Evolutionary conservation across 148 eudicot genomes (phyloP), one percentile per base, ranked within the genome.

Genomic region (Chenopodium berlandieri): DNA sequence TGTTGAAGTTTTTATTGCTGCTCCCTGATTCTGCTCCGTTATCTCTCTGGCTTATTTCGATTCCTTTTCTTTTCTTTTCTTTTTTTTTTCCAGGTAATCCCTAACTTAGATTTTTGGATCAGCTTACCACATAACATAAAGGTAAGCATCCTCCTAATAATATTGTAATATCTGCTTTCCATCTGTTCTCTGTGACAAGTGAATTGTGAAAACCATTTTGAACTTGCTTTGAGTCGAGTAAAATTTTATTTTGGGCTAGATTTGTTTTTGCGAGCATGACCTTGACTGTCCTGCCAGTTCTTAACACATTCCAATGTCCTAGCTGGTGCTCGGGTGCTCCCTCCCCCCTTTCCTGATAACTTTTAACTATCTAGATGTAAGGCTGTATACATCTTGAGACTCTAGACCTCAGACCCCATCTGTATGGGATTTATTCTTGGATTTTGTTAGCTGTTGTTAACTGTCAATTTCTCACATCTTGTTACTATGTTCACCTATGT

Each of bases 61-160:
- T 63, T 16, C 27, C 48, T 80, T 56, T 54, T 58, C 25, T 30
- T 56, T 34, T 34, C 0, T 3, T 34, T 34, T 34, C 1, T 3
- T 34, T 34, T 34, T 73, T 81, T 31, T 31, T 31, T 80, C 32
- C 88, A 95, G 98, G 90, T 85, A 17, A 85, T 94, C 85, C 98
- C 98, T 4, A 92, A 92, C 90, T 85, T 94, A 87, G 94, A 94
- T 78, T 87, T 94, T 62, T 96, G 98, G 99, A 92, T 89, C 80
- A 89, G 92, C 89, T 73, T 93, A 83, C 97, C 97, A 48, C 91
- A 91, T 83, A 90, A 84, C 85, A 78, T 87, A 58, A 97, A 89
- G 99, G 99, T 95, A 89, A 40, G 84, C 50, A 80, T 52, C n/a
- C 11, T 83, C 68, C 30, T 54, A 30, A 0, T 27, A 7, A 2